Evolutionary conservation across 1,284 basidiomycete genomes (phyloP).

Genomic region (Boletus subluridellus): DNA sequence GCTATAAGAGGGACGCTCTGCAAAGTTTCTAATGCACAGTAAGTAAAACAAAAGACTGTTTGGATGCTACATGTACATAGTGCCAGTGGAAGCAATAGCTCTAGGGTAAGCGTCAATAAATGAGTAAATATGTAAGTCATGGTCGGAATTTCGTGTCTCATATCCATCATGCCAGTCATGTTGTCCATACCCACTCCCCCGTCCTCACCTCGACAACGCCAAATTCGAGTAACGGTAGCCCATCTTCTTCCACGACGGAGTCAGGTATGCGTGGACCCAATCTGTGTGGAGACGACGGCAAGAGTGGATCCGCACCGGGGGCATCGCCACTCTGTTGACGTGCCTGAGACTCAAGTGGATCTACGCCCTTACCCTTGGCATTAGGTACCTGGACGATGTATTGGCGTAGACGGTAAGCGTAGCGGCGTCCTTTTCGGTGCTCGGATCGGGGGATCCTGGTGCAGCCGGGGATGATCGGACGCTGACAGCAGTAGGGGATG

Average conservation of each 20-base stretch:
- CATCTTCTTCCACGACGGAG: background rate
- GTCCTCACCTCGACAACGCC: conserved; percentile 16
- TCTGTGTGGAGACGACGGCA: background rate
- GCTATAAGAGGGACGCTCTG: too few species aligned
- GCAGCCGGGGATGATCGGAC: background rate
- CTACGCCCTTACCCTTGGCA: conserved; percentile 21
- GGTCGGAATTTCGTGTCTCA: background rate
- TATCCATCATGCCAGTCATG: background rate
- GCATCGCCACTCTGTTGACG: background rate
- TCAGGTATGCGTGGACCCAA: background rate
- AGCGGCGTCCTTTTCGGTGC: conserved; percentile 2
- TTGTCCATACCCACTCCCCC: conserved; percentile 5
- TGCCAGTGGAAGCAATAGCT: background rate
- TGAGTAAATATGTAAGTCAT: conserved; percentile 5
- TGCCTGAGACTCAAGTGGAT: conserved; percentile 11
- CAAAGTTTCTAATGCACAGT: background rate
- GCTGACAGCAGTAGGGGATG: background rate
- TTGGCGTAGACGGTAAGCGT: conserved; percentile 40
- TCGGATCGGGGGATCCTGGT: background rate
- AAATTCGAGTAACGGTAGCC: conserved; percentile 21
- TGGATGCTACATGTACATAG: background rate
- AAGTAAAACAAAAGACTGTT: background rate
- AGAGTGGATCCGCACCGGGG: background rate
- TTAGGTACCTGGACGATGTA: background rate
- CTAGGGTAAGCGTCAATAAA: conserved; percentile 6